Evolutionary conservation across 2,329 filamentous ascomycete genomes (phyloP).

Genomic region (Thermoascus crustaceus): DNA sequence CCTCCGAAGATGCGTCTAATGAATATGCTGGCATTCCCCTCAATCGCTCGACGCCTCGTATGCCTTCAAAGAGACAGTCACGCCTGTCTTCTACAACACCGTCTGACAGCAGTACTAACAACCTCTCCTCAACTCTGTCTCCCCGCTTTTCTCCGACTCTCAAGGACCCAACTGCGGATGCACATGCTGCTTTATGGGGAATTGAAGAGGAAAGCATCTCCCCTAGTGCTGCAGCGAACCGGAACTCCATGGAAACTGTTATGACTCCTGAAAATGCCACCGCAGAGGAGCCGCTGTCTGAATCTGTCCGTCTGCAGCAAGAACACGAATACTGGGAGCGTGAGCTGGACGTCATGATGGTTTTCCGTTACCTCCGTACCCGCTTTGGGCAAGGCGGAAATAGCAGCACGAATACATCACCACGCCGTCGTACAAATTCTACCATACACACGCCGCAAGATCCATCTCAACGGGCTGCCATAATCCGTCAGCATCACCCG

Average conservation of each 20-base stretch:
- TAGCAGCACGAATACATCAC: conserved; percentile 26
- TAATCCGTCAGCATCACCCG: conserved; percentile 83
- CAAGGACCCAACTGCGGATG: conserved; percentile 27
- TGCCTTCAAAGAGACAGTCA: conserved; percentile 16
- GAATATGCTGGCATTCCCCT: conserved; percentile 72
- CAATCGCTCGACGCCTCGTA: neutral
- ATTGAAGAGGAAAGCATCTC: conserved; percentile 53
- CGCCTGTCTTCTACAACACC: conserved; percentile 9
- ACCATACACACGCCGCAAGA: conserved; percentile 45
- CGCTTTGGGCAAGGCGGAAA: conserved; percentile 54
- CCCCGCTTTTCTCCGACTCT: conserved; percentile 46
- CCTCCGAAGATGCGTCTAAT: conserved; percentile 53
- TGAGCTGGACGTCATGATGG: conserved; percentile 80
- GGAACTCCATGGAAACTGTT: conserved; percentile 10
- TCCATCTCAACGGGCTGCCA: conserved; percentile 65
- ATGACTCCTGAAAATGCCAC: conserved; percentile 5
- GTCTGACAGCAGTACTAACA: conserved; percentile 14
- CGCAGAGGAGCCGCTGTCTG: conserved; percentile 26
- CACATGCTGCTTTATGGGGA: conserved; percentile 56
- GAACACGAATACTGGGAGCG: conserved; percentile 83
- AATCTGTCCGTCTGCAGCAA: conserved; percentile 39
- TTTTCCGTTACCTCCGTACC: conserved; percentile 77
- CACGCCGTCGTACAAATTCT: conserved; percentile 39
- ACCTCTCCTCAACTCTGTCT: conserved; percentile 22
- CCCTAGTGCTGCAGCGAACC: conserved; percentile 44